Base-by-base conservation (phyloP, 345 rosid species). In the Brassica cretica region DNA sequence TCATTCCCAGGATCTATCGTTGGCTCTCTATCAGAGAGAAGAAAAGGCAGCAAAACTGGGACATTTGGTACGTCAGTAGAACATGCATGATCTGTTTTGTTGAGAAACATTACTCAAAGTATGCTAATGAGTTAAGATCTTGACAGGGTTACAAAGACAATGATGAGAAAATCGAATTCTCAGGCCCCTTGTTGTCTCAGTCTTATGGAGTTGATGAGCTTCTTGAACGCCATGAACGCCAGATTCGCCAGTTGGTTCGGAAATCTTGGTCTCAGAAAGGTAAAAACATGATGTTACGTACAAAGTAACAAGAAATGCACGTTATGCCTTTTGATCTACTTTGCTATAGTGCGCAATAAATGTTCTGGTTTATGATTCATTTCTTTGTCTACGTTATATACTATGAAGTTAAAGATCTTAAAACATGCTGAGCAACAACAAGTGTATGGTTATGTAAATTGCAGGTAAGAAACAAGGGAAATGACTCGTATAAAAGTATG, bases 261-360 rank as follows among this genome's bases (percentile, higher is more conserved):
- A 92, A 85, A 74, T 91, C 98, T 27, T 94, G 94, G 98, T 91
- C 92, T 82, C 91, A 87, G 81, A 90, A 82, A 90, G 99, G 99
- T 94, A 90, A 9, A 72, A 19, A 21, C 55, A 39, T 39, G 44
- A 39, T 39, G 44, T 8, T 33, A 33, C 21, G 21, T 30, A 30
- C 35, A 32, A 32, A 32, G 35, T 32, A 32, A 32, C 35, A 32
- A 32, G 35, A 32, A 32, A 65, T 41, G 18, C 62, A 29, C 12
- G 6, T 4, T 44, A 7, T 44, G 21, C 11, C 24, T 24, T 37
- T 19, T 19, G 9, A 64, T 64, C 51, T n/a, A 55, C 11, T 35
- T 5, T 65, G 70, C 29, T 10, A 41, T 29, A 51, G 39, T 1
- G 12, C 64, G 4, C 11, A 5, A 46, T 8, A 64, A 32, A 8